Evolutionary conservation across 75 land plant genomes (phyloP), one percentile per base, ranked within the genome.

Genomic region (Ceratopteris richardii): DNA sequence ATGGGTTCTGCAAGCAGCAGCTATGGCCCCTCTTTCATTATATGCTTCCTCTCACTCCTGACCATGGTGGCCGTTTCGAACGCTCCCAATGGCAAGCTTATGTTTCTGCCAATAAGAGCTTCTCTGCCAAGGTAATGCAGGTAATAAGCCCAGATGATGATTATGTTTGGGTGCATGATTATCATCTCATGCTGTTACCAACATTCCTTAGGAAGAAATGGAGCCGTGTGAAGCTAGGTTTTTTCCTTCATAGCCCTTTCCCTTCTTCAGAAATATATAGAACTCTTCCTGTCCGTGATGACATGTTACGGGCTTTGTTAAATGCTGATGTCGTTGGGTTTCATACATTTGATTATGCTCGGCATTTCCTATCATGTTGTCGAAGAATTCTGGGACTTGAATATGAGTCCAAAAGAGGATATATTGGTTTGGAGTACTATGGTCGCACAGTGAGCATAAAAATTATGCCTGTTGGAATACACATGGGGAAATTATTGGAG

Each of bases 1-100:
- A 79, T 47, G 82, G 82, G 21, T 79, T 79, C 52, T 79, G 82
- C 62, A 79, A 79, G 82, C 66, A 59, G 53, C 73, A 65, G 11
- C 65, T 79, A 51, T 79, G 82, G 82, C 82, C 82, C 17, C 60
- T 79, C 23, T 79, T 79, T 55, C 82, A 79, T 55, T 79, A 79
- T 51, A 70, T 75, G 70, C 70, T 79, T 6, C 82, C 82, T 3
- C 60, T 75, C 26, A 66, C 69, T 26, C 61, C 79, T 5, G 67
- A 64, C 18, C 66, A 67, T 19, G 79, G 75, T 5, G 71, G 79
- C 16, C 66, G 82, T 11, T 79, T 75, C 44, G 78, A 79, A 26
- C 57, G 82, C 55, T 50, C 64, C 1, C 39, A 48, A n/a, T 79
- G 81, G 81, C 79, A 79, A 61, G 74, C 79, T 10, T 79, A 79